phyloP scores from a whole-genome alignment of 2,329 filamentous ascomycete species.

The Chrysosporium queenslandicum region DNA sequence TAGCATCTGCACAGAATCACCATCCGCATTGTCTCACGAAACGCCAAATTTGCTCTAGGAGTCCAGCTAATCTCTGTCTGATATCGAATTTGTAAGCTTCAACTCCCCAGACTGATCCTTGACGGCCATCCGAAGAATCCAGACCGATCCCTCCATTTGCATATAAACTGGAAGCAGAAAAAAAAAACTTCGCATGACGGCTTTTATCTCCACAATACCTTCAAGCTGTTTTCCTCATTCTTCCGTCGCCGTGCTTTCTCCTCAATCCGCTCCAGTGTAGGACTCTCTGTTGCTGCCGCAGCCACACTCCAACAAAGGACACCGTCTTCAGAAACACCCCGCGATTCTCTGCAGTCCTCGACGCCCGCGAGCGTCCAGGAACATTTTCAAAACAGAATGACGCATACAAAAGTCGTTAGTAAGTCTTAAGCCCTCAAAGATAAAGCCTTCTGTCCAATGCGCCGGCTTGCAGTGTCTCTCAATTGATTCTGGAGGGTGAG shows the following conservation, averaged over 20 bases:
- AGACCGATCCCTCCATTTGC: neutral
- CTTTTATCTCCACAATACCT: constrained; percentile 35
- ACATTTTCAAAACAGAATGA: constrained; percentile 45
- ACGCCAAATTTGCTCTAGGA: constrained; percentile 2
- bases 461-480: too few relatives aligned
- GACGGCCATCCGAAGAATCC: neutral
- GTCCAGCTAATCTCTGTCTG: neutral
- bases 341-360: constrained; percentile 28
- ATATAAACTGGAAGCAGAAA: neutral
- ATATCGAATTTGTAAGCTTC: constrained; percentile 10
- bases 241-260: constrained; percentile 54
- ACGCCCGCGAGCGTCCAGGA: constrained; percentile 35
- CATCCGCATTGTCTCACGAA: constrained; percentile 1
- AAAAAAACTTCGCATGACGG: constrained; percentile 13
- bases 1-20: neutral
- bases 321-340: constrained; percentile 27
- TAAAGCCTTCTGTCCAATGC: constrained; percentile 14
- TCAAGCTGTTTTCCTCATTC: constrained; percentile 86
- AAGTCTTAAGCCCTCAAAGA: constrained; percentile 31
- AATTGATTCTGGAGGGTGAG: too few relatives aligned
- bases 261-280: constrained; percentile 61
- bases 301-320: constrained; percentile 55
- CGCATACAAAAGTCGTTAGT: constrained; percentile 92
- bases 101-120: neutral
- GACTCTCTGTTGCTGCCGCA: constrained; percentile 63